A percentile compares a stretch with the other conserved stretches of the same genome.
These are phyloP conservation scores for Penicillium palitans DNA, from an alignment of 2,329 filamentous ascomycete genomes.

Conservation along the genomic window DNA sequence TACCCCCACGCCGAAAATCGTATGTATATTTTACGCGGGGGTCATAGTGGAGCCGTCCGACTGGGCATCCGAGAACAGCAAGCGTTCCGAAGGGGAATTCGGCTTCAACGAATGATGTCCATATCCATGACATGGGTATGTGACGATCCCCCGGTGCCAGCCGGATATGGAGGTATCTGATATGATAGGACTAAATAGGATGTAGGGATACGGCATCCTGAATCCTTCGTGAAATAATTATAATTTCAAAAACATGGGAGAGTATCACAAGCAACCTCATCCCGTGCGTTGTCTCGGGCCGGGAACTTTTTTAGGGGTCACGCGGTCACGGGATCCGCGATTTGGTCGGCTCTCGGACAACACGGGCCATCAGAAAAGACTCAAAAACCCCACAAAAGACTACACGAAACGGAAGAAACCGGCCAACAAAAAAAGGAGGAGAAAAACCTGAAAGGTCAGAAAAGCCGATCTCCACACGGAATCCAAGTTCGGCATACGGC, in stretches of 20 bases:
- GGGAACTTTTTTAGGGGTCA: neutral
- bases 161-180: neutral
- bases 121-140: neutral
- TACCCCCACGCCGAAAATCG: constrained; percentile 9
- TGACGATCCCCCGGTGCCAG: neutral
- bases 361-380: neutral
- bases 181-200: neutral
- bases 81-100: neutral
- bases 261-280: neutral
- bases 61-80: neutral
- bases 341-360: neutral
- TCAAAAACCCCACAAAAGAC: neutral
- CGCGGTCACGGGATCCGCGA: neutral
- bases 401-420: neutral
- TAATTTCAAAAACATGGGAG: neutral
- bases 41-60: constrained; percentile 4
- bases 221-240: neutral
- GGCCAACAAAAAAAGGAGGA: neutral
- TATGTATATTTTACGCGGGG: constrained; percentile 3
- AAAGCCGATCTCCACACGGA: neutral
- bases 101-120: neutral
- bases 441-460: neutral
- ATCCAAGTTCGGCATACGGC: neutral
- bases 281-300: neutral
- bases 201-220: neutral